Percentiles rank a stretch among this genome's conserved stretches.
These are phyloP conservation scores for Ophiostoma sp. DNA, from an alignment of 2,329 filamentous ascomycete genomes.

Conservation along the genomic window DNA sequence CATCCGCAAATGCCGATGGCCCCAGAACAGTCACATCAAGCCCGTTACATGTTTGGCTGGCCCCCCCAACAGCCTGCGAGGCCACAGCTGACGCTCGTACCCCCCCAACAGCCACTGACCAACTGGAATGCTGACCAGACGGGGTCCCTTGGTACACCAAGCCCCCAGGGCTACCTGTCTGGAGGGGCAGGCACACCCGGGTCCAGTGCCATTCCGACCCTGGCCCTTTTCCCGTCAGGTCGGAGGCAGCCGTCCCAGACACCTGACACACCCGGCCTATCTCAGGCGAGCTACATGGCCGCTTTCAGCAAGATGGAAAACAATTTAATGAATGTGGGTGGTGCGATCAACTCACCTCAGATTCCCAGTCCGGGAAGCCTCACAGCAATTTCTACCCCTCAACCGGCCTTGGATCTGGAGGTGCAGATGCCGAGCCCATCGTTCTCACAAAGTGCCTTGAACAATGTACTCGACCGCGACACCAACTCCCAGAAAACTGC, in stretches of 20 bases:
- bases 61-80: background rate
- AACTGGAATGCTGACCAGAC: background rate
- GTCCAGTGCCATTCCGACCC: background rate
- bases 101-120: background rate
- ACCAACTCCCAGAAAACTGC: background rate
- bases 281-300: background rate
- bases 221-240: background rate
- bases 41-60: too few species aligned
- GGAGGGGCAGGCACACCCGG: background rate
- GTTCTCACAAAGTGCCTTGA: background rate
- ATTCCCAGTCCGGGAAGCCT: background rate
- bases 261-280: background rate
- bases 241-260: background rate
- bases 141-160: background rate
- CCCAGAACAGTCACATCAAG: background rate
- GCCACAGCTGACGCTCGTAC: background rate
- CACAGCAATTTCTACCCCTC: background rate
- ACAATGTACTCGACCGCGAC: background rate
- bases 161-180: background rate
- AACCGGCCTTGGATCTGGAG: background rate
- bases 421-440: background rate
- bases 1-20: background rate
- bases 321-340: background rate
- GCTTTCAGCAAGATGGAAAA: background rate
- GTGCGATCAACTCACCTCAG: background rate